Base-by-base conservation (phyloP, 306 rosid genomes). In the Astragalus glycyphyllos region DNA sequence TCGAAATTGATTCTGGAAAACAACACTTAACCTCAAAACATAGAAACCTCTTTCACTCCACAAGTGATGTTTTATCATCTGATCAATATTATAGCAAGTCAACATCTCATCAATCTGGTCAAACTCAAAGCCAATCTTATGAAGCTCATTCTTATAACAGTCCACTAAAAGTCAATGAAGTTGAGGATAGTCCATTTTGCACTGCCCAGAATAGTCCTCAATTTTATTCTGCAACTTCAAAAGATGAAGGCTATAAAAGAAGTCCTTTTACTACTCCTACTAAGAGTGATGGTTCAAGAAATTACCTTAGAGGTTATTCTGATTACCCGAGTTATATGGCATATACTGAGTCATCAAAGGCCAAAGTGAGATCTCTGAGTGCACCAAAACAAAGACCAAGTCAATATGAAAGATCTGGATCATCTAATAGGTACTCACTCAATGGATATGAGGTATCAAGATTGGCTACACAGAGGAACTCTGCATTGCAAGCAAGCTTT, bases 291-390 rank as follows among this genome's bases (percentile, higher is more conserved):
- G 90, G 90, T 8, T 83, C 91, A 0, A 86, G 80, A 81, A 86
- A 84, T 79, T 86, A 74, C 68, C 29, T 84, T 20, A 81, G 80
- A 37, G 88, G 95, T 5, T 81, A 77, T 62, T 71, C 88, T 0
- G 96, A 87, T 40, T 71, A 82, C 71, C 99, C 96, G 0, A 89
- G 73, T 81, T 94, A 94, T 84, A 94, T 94, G 99, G 86, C 91
- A 4, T 87, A 57, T 65, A 94, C 99, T 0, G 83, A 89, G 79
- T 94, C 99, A 26, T 91, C 99, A 1, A 87, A 77, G 72, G 99
- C 99, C 0, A 90, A 91, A 59, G 84, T 75, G 1, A 83, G 97
- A 64, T 91, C 99, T 8, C 61, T 80, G 1, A 94, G 99, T 66
- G 99, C 95, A 47, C 99, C 97, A 6, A 89, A 81, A 79, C 99